Evolutionary conservation across 1,284 basidiomycete genomes (phyloP).

Genomic region (Sanghuangporus baumii): DNA sequence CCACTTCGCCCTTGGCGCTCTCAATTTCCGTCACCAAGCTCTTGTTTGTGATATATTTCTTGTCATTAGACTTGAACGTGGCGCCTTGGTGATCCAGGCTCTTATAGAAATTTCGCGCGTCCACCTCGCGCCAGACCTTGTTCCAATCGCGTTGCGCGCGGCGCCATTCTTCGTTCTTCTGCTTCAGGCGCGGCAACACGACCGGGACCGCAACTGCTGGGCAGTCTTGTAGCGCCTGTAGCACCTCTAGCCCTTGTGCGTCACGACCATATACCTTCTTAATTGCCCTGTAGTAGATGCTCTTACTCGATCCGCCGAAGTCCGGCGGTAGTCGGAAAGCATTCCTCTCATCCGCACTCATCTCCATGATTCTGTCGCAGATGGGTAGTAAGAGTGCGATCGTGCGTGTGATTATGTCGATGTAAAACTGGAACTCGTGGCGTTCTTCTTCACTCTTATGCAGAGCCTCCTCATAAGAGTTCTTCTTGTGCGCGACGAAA

Average conservation of each 20-base stretch:
- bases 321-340: slow-evolving; percentile 83
- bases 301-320: slow-evolving; percentile 84
- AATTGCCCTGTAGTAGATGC: slow-evolving; percentile 90
- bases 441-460: slow-evolving; percentile 98
- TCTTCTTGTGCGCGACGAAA: slow-evolving; percentile 96
- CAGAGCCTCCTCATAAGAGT: slow-evolving; percentile 91
- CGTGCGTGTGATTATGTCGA: slow-evolving; percentile 89
- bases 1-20: slow-evolving; percentile 65
- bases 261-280: slow-evolving; percentile 93
- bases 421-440: slow-evolving; percentile 96
- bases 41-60: slow-evolving; percentile 91
- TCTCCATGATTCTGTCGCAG: slow-evolving; percentile 79
- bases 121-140: slow-evolving; percentile 95
- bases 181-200: slow-evolving; percentile 85
- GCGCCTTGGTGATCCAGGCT: slow-evolving; percentile 95
- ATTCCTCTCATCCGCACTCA: slow-evolving; percentile 85
- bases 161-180: slow-evolving; percentile 98
- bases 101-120: slow-evolving; percentile 97
- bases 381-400: slow-evolving; percentile 93
- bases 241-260: slow-evolving; percentile 75
- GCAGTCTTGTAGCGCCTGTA: slow-evolving; percentile 89
- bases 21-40: slow-evolving; percentile 89
- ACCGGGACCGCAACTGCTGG: slow-evolving; percentile 91
- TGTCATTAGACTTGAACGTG: slow-evolving; percentile 93
- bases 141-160: slow-evolving; percentile 94